Base-by-base conservation (phyloP, 768 basidiomycete genomes). In the Tubosaeta brunneosetosa region DNA sequence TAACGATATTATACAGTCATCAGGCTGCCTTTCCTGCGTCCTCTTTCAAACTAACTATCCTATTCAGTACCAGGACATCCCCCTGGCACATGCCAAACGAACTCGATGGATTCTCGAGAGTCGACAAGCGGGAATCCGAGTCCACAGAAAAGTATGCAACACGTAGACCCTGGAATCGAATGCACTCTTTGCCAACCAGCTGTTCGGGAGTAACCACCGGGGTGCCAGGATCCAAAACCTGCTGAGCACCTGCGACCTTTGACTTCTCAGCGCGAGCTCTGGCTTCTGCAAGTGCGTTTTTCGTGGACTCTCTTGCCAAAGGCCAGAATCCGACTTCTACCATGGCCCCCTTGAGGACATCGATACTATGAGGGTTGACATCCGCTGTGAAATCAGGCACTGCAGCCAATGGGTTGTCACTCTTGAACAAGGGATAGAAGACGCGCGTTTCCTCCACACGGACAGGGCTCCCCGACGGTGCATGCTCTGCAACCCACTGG, bases 61-160 rank as follows among this genome's bases (percentile, higher is more conserved):
- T 82, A 69, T 98, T 98, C 17, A 98, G 74, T 13, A 97, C 81
- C 38, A 98, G 62, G 66, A 78, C 79, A 68, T 97, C 94, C 6
- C 86, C 91, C 51, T 85, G 82, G 41, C 74, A 76, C 41, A 74
- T 71, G 3, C 72, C 75, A 3, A 77, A 68, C 25, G 65, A 61
- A 16, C 63, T 70, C 1, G 71, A 73, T 6, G 73, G 68, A 55
- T 85, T 81, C 13, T 85, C 80, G 27, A 95, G 67, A 50, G 78
- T 80, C 14, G 78, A 80, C 33, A 94, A 62, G 33, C 78, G 76
- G 34, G 93, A 75, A 62, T 97, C 94, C 68, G 85, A 87, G 68
- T 99, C 97, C 26, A 98, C 74, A 17, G 91, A 81, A 64, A 99
- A 98, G 74, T 97, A 99, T 3, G 88, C 97, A 44, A 97, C 85